These are phyloP conservation scores for Mucor velutinosus DNA, from an alignment of 371 early-diverging fungal genomes.

Conservation along the genomic window DNA sequence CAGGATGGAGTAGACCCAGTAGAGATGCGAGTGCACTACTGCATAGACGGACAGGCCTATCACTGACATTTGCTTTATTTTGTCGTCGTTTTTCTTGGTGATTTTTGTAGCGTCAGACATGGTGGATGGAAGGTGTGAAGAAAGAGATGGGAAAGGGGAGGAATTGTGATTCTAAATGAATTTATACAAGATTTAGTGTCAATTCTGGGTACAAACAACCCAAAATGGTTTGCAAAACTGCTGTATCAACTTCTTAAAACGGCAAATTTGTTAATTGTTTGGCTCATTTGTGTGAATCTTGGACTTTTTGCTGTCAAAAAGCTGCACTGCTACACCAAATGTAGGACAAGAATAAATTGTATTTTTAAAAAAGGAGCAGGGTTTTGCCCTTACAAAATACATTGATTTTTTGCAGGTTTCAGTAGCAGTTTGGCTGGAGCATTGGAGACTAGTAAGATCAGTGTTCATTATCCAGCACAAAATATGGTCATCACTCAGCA, in stretches of 20 bases:
- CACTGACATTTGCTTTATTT: background rate
- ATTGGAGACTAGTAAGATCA: too few species aligned
- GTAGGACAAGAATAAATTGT: background rate
- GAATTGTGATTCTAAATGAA: background rate
- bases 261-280: conserved; percentile 1
- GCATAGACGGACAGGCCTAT: conserved; percentile 13
- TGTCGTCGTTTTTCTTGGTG: background rate
- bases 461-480: too few species aligned
- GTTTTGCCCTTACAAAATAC: background rate
- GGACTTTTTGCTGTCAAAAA: conserved; percentile 1
- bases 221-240: background rate
- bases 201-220: background rate
- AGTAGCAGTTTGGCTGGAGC: too few species aligned
- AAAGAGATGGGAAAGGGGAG: background rate
- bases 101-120: background rate
- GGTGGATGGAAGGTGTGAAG: background rate
- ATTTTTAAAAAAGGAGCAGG: background rate
- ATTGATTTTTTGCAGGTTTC: too few species aligned
- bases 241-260: background rate
- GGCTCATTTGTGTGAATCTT: background rate
- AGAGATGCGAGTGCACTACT: conserved; percentile 19
- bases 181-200: background rate
- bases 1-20: conserved; percentile 23
- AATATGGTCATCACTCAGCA: too few species aligned
- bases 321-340: background rate